Evolutionary conservation across 1,284 basidiomycete species (phyloP), one percentile per base, ranked within the genome.

Genomic region (Ustilago bromivora): DNA sequence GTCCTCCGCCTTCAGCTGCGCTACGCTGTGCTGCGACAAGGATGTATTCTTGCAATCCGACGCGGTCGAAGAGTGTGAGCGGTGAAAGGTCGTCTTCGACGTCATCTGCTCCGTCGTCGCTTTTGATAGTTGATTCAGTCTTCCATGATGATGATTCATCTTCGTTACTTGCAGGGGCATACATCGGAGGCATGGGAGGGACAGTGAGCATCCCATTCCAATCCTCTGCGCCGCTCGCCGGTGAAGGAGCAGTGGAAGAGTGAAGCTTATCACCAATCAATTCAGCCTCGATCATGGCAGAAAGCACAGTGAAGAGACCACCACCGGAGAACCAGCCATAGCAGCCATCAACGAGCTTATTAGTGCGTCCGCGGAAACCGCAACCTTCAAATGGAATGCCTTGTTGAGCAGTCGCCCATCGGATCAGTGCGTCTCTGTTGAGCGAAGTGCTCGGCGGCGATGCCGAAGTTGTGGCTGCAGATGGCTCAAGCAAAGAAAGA

Each of bases 321-420:
- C 94, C 96, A 34, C 96, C 94, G 93, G 95, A 79, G 69, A 86
- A 99, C 97, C 97, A 99, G 36, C 93, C 92, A 87, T 99, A 99
- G 87, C 97, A 99, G 3, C 96, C 97, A 83, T 99, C 97, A 0
- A 99, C 96, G 13, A 99, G 90, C 87, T 99, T 99, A 87, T 99
- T 99, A 68, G 94, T 94, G 51, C 97, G 89, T 0, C 97, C 97
- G 54, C 90, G 90, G 87, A 99, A 98, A 0, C 96, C 97, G 3
- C 95, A 96, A 3, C 95, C 89, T 83, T 99, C 96, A 32, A 90
- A 89, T 32, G 92, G 91, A 0, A 88, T 87, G 0, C 95, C 95
- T 85, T 99, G 97, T 91, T 97, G 93, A 56, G 92, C 89, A 0
- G 90, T 91, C 0, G 92, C 89, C 96, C 96, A 99, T 2, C 96